Evolutionary conservation across 768 basidiomycete genomes (phyloP).

Genomic region (Lentinula detonsa): DNA sequence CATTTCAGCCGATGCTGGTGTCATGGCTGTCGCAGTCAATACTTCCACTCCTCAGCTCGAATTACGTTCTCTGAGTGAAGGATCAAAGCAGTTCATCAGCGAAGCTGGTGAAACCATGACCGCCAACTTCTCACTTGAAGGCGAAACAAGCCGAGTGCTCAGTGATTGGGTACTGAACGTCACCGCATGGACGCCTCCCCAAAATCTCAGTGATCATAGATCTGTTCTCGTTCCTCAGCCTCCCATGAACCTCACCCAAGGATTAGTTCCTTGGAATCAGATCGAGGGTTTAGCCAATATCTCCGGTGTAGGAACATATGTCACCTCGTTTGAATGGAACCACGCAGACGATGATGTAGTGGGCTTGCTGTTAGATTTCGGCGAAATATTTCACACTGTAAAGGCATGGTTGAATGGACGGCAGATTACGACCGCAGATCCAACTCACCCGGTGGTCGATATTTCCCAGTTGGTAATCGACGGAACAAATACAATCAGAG

Average conservation of each 20-base stretch:
- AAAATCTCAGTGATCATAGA: slow-evolving; percentile 7
- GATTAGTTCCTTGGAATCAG: slow-evolving; percentile 10
- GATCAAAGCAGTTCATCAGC: slow-evolving; percentile 5
- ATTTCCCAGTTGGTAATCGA: slow-evolving; percentile 7
- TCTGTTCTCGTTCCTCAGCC: slow-evolving; percentile 11
- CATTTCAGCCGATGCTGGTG: slow-evolving; percentile 6
- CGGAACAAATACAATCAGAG: slow-evolving; percentile 9
- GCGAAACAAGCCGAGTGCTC: slow-evolving; percentile 6
- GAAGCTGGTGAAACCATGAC: slow-evolving; percentile 1
- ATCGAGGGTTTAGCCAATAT: slow-evolving; percentile 8
- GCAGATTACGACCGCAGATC: slow-evolving; percentile 11
- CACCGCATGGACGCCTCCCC: slow-evolving; percentile 12
- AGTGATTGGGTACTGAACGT: slow-evolving; percentile 9
- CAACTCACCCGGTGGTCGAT: slow-evolving; percentile 9
- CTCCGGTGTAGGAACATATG: slow-evolving; percentile 12
- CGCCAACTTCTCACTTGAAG: slow-evolving; percentile 7
- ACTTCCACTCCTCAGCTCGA: slow-evolving; percentile 2
- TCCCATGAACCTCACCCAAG: slow-evolving; percentile 8
- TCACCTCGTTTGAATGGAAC: slow-evolving; percentile 10
- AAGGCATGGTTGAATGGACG: slow-evolving; percentile 11
- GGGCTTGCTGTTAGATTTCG: slow-evolving; percentile 10
- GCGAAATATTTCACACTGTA: slow-evolving; percentile 11
- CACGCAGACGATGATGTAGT: slow-evolving; percentile 6
- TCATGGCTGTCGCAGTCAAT: slow-evolving; percentile 3
- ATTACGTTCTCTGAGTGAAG: slow-evolving; percentile 5